Conservation (phyloP, 2,329 filamentous ascomycete genomes). For the Cladophialophora yegresii region DNA sequence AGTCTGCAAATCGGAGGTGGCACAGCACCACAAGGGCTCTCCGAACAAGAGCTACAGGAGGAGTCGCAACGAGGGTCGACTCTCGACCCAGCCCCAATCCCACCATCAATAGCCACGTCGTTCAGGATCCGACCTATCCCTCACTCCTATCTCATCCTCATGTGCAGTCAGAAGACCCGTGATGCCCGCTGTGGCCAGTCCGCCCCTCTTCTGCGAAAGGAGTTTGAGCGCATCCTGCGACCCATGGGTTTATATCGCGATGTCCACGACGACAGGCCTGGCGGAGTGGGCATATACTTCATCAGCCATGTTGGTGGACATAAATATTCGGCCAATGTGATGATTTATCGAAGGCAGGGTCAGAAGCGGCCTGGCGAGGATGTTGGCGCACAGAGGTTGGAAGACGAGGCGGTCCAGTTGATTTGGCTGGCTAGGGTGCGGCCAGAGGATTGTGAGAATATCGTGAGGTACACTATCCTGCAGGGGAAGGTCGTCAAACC, state of each 20-base stretch:
- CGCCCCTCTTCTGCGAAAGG: slow-evolving; percentile 81
- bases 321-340: slow-evolving; percentile 92
- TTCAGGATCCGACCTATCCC: slow-evolving; percentile 61
- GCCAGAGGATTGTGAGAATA: slow-evolving; percentile 90
- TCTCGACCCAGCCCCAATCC: slow-evolving; percentile 18
- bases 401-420: slow-evolving; percentile 72
- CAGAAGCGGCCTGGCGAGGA: slow-evolving; percentile 42
- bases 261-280: slow-evolving; percentile 81
- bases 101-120: slow-evolving; percentile 19
- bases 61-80: slow-evolving; percentile 1
- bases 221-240: slow-evolving; percentile 85
- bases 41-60: slow-evolving; percentile 11
- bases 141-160: slow-evolving; percentile 78
- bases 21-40: slow-evolving; percentile 14
- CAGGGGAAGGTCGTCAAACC: slow-evolving; percentile 95
- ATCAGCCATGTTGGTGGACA: slow-evolving; percentile 95
- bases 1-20: slow-evolving; percentile 19
- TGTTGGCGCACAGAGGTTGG: slow-evolving; percentile 29
- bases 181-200: slow-evolving; percentile 91
- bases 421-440: slow-evolving; percentile 86
- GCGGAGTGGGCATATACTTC: slow-evolving; percentile 84
- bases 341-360: slow-evolving; percentile 73
- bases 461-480: slow-evolving; percentile 83
- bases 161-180: slow-evolving; percentile 85
- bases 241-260: slow-evolving; percentile 84